phyloP scores from a whole-genome alignment of 2,329 filamentous ascomycete species.

The Aspergillus costaricaensis region DNA sequence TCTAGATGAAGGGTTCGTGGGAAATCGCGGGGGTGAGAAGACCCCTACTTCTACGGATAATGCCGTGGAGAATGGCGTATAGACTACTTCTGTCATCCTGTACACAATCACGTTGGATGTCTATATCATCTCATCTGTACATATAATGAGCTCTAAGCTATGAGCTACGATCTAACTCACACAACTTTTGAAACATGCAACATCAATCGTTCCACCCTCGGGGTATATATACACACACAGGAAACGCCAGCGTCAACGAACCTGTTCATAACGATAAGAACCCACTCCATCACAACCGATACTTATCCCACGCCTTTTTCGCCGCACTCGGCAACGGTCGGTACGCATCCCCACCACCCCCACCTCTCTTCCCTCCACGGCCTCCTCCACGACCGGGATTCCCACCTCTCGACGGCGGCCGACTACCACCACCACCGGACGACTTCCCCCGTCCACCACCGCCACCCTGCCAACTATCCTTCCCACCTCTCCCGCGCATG shows the following conservation, averaged over 20 bases:
- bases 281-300: slow-evolving; percentile 25
- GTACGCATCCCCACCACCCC: slow-evolving; percentile 28
- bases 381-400: slow-evolving; percentile 22
- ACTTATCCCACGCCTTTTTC: slow-evolving; percentile 37
- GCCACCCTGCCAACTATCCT: slow-evolving; percentile 22
- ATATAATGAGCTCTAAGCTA: not conserved
- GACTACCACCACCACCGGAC: not conserved
- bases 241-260: not conserved
- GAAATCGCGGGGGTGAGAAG: slow-evolving; percentile 34
- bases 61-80: not conserved
- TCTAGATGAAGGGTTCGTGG: slow-evolving; percentile 73
- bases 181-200: not conserved
- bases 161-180: not conserved
- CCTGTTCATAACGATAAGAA: slow-evolving; percentile 4
- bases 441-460: slow-evolving; percentile 7
- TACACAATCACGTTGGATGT: not conserved
- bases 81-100: not conserved
- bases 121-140: not conserved
- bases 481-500: slow-evolving; percentile 20
- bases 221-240: not conserved
- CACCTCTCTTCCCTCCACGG: slow-evolving; percentile 22
- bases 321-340: slow-evolving; percentile 36
- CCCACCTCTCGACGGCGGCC: not conserved
- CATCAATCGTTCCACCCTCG: not conserved
- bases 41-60: slow-evolving; percentile 9